These are phyloP conservation scores for Panus rudis DNA, from an alignment of 768 basidiomycete species.

Conservation along the genomic window DNA sequence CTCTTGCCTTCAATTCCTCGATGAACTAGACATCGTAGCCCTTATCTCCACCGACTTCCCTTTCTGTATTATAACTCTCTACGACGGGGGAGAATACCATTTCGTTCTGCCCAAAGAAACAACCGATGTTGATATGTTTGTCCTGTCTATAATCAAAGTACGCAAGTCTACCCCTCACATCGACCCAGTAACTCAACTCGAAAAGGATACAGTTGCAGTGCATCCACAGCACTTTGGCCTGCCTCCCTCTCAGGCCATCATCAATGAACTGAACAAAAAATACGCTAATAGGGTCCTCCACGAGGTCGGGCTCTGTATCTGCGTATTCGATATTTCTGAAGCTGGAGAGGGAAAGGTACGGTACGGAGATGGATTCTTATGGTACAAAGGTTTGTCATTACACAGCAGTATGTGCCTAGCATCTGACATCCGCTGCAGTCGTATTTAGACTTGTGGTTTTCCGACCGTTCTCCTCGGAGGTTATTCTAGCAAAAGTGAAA, in stretches of 20 bases:
- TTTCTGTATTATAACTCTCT: too few relatives aligned
- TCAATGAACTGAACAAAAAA: slow-evolving; percentile 86
- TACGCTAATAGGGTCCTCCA: slow-evolving; percentile 90
- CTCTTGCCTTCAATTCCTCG: too few relatives aligned
- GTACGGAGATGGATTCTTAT: slow-evolving; percentile 91
- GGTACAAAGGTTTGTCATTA: slow-evolving; percentile 82
- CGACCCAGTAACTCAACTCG: neutral
- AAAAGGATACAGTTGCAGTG: slow-evolving; percentile 89
- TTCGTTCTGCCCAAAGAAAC: too few relatives aligned
- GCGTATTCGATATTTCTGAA: slow-evolving; percentile 80
- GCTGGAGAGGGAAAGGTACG: slow-evolving; percentile 89
- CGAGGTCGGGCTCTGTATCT: slow-evolving; percentile 87
- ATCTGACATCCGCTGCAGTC: slow-evolving; percentile 36
- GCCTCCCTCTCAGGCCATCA: slow-evolving; percentile 72
- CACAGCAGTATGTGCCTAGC: neutral
- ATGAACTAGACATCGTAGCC: too few relatives aligned
- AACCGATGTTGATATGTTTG: slow-evolving; percentile 7
- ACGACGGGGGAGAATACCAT: too few relatives aligned
- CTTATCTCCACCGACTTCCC: too few relatives aligned
- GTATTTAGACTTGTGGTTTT: slow-evolving; percentile 88
- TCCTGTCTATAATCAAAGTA: slow-evolving; percentile 13
- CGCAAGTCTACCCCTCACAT: neutral
- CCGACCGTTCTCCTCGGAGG: slow-evolving; percentile 84
- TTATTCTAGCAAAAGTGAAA: slow-evolving; percentile 83
- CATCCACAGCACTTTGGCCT: slow-evolving; percentile 80